phyloP scores from a whole-genome alignment of 352 stramenopile species.

The Pythium oligandrum region DNA sequence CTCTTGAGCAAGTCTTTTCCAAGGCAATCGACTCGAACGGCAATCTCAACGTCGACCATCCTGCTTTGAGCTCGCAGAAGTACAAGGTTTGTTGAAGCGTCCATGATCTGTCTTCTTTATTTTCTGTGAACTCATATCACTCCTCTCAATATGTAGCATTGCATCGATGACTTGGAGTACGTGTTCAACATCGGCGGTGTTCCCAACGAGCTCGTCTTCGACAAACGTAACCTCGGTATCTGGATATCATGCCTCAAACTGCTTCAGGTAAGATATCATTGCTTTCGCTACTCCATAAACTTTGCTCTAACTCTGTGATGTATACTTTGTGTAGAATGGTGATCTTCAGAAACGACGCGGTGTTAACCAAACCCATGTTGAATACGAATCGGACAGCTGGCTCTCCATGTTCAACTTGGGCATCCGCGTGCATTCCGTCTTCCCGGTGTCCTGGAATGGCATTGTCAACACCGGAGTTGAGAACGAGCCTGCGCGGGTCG shows the following conservation, averaged over 20 bases:
- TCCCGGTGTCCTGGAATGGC: conserved; percentile 72
- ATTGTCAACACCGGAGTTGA: conserved; percentile 41
- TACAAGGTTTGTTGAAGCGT: conserved; percentile 59
- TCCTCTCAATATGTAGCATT: conserved; percentile 75
- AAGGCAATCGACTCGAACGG: conserved; percentile 42
- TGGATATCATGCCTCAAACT: conserved; percentile 71
- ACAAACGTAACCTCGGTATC: conserved; percentile 54
- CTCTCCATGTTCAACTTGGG: conserved; percentile 87
- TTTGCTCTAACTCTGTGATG: conserved; percentile 6
- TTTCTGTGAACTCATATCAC: background rate
- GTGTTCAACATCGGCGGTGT: conserved; percentile 77
- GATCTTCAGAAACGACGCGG: conserved; percentile 68
- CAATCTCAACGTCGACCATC: conserved; percentile 66
- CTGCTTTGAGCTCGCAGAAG: conserved; percentile 76
- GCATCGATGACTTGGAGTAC: conserved; percentile 84
- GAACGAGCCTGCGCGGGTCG: conserved; percentile 22
- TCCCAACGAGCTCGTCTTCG: conserved; percentile 73
- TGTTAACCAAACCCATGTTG: conserved; percentile 72
- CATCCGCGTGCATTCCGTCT: conserved; percentile 83
- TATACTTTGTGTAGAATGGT: conserved; percentile 43
- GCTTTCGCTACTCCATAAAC: background rate
- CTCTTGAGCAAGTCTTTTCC: conserved; percentile 58
- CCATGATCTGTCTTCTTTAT: background rate
- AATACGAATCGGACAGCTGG: conserved; percentile 88
- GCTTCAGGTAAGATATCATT: conserved; percentile 39